Conservation (phyloP, 1,284 basidiomycete species). For the Sporisorium graminicola region DNA sequence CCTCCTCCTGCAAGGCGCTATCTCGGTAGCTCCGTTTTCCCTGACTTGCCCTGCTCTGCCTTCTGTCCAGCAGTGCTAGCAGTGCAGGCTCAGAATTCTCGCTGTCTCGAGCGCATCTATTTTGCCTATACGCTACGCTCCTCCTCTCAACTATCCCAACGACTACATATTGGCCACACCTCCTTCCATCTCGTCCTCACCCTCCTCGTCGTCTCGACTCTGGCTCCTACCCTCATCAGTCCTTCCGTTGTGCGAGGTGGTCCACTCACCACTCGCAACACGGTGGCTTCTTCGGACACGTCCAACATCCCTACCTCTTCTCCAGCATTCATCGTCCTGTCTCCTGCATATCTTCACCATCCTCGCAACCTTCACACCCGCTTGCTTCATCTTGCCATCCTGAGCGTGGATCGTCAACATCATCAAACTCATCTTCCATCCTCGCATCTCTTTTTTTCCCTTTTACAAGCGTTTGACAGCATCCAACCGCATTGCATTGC, state of each 20-base stretch:
- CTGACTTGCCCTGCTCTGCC: neutral
- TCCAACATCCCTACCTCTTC: constrained; percentile 1
- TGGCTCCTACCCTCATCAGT: neutral
- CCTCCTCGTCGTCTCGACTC: constrained; percentile 2
- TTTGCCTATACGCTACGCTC: neutral
- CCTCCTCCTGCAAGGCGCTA: constrained; percentile 8
- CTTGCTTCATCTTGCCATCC: constrained; percentile 6
- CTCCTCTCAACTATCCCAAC: neutral
- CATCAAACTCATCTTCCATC: neutral
- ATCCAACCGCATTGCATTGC: constrained; percentile 26
- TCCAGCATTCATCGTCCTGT: constrained; percentile 9
- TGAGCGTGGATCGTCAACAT: neutral
- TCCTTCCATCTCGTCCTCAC: neutral
- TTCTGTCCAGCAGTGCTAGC: neutral
- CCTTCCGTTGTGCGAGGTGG: constrained; percentile 8
- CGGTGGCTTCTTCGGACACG: neutral
- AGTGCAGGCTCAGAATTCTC: neutral
- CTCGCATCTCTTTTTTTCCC: neutral
- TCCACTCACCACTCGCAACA: constrained; percentile 6
- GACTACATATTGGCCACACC: constrained; percentile 29
- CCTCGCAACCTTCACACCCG: constrained; percentile 1
- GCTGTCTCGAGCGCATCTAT: constrained; percentile 5
- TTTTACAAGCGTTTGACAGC: neutral
- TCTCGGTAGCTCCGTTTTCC: neutral
- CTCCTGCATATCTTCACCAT: neutral